A percentile compares a stretch with the other conserved stretches of the same genome.
Conservation (phyloP, 208 protist genomes). For the Herpetomonas tarakana region DNA sequence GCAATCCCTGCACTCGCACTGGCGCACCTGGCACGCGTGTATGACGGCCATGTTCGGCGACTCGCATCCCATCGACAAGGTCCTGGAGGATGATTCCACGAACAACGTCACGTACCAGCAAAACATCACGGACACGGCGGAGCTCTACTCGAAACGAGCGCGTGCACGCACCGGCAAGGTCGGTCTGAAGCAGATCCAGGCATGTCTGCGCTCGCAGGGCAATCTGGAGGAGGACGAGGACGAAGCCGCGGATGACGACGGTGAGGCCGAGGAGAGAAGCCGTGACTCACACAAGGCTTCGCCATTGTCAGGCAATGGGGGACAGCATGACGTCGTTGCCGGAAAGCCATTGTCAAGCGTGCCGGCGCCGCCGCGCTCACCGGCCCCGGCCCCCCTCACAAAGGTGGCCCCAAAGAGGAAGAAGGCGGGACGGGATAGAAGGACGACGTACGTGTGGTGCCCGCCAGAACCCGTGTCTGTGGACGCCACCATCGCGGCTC, state of each 20-base stretch:
- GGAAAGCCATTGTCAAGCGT: too few species aligned
- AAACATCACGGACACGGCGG: conserved; percentile 87
- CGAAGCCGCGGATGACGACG: background rate
- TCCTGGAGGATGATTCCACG: conserved; percentile 20
- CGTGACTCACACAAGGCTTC: too few species aligned
- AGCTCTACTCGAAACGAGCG: conserved; percentile 47
- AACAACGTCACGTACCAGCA: conserved; percentile 29
- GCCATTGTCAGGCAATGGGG: too few species aligned
- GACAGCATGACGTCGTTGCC: too few species aligned
- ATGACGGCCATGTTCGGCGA: conserved; percentile 62
- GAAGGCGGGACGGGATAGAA: too few species aligned
- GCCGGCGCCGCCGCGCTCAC: too few species aligned
- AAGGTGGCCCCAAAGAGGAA: too few species aligned
- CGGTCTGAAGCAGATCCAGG: conserved; percentile 39
- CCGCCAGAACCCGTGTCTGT: conserved; percentile 12
- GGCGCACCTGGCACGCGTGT: conserved; percentile 62
- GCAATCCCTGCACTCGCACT: conserved; percentile 58
- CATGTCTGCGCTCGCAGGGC: conserved; percentile 39
- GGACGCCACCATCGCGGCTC: conserved; percentile 14
- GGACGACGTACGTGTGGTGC: background rate
- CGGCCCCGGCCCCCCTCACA: too few species aligned
- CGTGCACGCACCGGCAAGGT: conserved; percentile 55
- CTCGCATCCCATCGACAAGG: conserved; percentile 27
- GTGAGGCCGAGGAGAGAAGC: background rate
- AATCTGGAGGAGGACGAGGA: conserved; percentile 14